Evolutionary conservation across 345 rosid species (phyloP).

Genomic region (Combretum micranthum): DNA sequence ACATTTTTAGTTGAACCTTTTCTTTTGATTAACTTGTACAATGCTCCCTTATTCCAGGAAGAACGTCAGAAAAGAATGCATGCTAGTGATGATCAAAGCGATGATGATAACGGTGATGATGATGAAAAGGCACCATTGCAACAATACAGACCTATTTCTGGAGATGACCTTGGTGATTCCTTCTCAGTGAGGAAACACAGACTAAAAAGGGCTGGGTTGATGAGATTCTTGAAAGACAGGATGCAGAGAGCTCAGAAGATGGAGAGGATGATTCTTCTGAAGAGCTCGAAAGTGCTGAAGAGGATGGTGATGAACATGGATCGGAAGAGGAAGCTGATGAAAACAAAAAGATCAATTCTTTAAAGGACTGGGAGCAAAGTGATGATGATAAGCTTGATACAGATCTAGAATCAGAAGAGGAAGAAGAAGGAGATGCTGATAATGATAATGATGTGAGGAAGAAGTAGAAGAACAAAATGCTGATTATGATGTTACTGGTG

Average conservation of each 20-base stretch:
- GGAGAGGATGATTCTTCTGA: constrained; percentile 55
- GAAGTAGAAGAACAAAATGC: not conserved
- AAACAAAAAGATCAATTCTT: constrained; percentile 18
- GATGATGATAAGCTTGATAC: constrained; percentile 61
- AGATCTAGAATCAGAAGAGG: constrained; percentile 49
- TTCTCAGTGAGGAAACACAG: constrained; percentile 54
- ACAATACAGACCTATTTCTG: constrained; percentile 45
- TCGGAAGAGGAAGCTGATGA: constrained; percentile 40
- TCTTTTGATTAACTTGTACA: not conserved
- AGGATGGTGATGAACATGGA: constrained; percentile 33
- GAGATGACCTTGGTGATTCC: constrained; percentile 93
- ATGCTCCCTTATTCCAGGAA: constrained; percentile 38
- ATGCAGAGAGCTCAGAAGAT: constrained; percentile 39
- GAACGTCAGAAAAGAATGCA: constrained; percentile 83
- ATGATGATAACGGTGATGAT: constrained; percentile 54
- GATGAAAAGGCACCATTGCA: constrained; percentile 27
- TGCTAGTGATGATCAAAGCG: constrained; percentile 59
- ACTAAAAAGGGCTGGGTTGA: constrained; percentile 73
- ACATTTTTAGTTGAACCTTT: not conserved
- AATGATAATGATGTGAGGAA: constrained; percentile 23
- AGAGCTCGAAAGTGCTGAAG: constrained; percentile 43
- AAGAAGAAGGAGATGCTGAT: constrained; percentile 13
- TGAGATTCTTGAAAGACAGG: constrained; percentile 68
- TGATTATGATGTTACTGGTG: constrained; percentile 3
- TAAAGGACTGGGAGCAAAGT: constrained; percentile 91